Base-by-base conservation (phyloP, 768 basidiomycete genomes). In the Tricholoma sp. region DNA sequence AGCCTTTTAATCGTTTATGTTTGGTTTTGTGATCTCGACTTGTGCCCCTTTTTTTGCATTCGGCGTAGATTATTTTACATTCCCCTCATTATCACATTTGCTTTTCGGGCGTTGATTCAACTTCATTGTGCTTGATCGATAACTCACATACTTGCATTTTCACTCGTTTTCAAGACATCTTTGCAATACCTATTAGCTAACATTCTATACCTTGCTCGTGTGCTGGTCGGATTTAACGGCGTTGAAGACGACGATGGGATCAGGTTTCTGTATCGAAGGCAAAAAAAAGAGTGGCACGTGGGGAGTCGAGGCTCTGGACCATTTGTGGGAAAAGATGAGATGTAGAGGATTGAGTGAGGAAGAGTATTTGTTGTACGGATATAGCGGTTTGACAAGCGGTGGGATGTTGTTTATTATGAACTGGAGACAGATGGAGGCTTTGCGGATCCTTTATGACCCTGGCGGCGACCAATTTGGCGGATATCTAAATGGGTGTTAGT, bases 391-490 rank as follows among this genome's bases (percentile, higher is more conserved):
- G 51, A 24, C 52, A 59, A 41, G 39, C 34, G 55, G 52, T 27
- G 34, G 34, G 51, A 52, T 52, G 58, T 59, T n/a, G n/a, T n/a
- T n/a, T n/a, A n/a, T 57, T 59, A 64, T 60, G 63, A 56, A 56
- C 47, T 60, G 60, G 57, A 63, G 61, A 60, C 59, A 57, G 56
- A 56, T 57, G 50, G 50, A 54, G 65, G 61, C 61, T 55, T 65
- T 66, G 68, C 65, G 64, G 66, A 68, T 61, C 57, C 64, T 57
- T 59, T 61, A 62, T 63, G 65, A 66, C 66, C 67, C 67, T 68
- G 64, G 53, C 50, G 56, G 59, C 62, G 65, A 67, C 62, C 62
- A 64, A 63, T 63, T 66, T 64, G 68, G 65, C 66, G 65, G 65
- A 61, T 57, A 31, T 7, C 64, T 61, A 22, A 56, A 69, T 61